Conservation (phyloP, 192 early-diverging fungal species). For the Geranomyces variabilis region DNA sequence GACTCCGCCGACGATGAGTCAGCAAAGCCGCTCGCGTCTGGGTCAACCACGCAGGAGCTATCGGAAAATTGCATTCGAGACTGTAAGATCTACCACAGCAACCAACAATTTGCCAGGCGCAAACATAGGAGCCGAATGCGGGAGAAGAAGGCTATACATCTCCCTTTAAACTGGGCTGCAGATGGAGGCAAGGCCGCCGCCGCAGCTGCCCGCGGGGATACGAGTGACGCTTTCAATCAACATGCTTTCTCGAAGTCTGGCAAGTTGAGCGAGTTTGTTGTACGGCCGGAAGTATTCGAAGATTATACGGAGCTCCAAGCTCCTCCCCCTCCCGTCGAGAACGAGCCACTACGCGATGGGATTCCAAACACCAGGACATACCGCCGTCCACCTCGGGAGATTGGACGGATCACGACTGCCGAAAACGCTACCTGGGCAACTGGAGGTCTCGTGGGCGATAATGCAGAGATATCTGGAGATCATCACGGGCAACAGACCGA, state of each 20-base stretch:
- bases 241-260: slow-evolving; percentile 9
- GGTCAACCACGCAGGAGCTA: no score
- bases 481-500: not conserved
- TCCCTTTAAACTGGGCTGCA: not conserved
- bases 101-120: no score
- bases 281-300: slow-evolving; percentile 32
- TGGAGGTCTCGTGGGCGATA: not conserved
- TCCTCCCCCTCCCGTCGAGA: slow-evolving; percentile 16
- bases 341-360: slow-evolving; percentile 25
- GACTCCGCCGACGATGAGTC: not conserved
- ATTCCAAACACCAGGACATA: slow-evolving; percentile 31
- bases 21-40: no score
- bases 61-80: no score
- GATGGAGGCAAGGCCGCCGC: no score
- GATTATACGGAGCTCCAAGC: slow-evolving; percentile 24
- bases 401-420: not conserved
- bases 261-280: slow-evolving; percentile 42
- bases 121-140: not conserved
- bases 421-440: not conserved
- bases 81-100: no score
- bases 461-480: not conserved
- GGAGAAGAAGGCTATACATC: slow-evolving; percentile 10
- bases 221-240: not conserved
- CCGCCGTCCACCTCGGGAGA: slow-evolving; percentile 23
- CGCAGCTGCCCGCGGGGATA: no score